Evolutionary conservation across 2,329 filamentous ascomycete species (phyloP), one percentile per base, ranked within the genome.

Genomic region (Aspergillus sp.): DNA sequence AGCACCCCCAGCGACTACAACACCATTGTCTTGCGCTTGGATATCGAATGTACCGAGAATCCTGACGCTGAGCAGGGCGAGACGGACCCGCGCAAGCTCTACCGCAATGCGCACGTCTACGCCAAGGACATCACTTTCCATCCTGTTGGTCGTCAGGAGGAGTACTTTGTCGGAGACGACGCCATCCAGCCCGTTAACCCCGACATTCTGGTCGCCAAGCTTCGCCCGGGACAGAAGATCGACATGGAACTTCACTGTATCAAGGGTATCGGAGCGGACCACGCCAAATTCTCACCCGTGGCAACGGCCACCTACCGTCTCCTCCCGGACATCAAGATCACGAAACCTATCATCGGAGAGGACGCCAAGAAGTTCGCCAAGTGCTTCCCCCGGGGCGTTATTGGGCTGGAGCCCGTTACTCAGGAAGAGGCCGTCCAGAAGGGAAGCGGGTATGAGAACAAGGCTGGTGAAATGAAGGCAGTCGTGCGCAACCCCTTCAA

Each of bases 261-360:
- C 73, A 95, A 96, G 74, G 93, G 94, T 51, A 83, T 94, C 57
- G 93, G 93, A 43, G 83, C 85, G 54, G 93, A 98, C 70, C 93
- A 98, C 69, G 86, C 93, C 59, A 98, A 98, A 71, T 98, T 93
- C 75, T 95, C 89, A 0, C 93, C 93, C 42, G 93, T 97, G 32
- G 90, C 91, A 3, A 96, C 93, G 1, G 93, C 93, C 3, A 88
- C 86, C 20, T 98, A 98, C 74, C 83, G 93, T 44, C 79, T 98
- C 17, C 74, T 98, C 63, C 93, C 93, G 6, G 84, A 84, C 56
- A 97, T 98, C 68, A 79, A 80, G 54, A 97, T 98, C 63, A 75
- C 79, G 41, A 74, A 79, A 58, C 93, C 93, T 17, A 97, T 98
- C 51, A 66, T 95, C 3, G 93, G 91, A 39, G 76, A 78, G 37